Percentiles rank a stretch among this genome's conserved stretches.
Evolutionary conservation across 2,329 filamentous ascomycete species (phyloP).

Genomic region (Beauveria rudraprayagi): DNA sequence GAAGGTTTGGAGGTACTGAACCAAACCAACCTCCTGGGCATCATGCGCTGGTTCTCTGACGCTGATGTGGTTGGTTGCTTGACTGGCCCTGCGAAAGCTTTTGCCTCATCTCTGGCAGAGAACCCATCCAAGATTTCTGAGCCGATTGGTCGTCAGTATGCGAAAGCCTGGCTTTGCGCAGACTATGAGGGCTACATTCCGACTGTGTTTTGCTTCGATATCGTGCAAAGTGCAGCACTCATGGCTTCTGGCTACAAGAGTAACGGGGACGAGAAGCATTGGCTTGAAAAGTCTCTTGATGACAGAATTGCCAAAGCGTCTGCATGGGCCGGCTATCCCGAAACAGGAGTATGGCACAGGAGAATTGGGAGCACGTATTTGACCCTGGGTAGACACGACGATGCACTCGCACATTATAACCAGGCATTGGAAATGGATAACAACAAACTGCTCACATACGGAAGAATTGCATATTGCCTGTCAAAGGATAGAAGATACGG

Average conservation of each 20-base stretch:
- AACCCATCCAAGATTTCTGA: slow-evolving; percentile 26
- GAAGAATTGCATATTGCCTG: slow-evolving; percentile 34
- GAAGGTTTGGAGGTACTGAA: slow-evolving; percentile 35
- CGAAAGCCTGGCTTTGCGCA: slow-evolving; percentile 29
- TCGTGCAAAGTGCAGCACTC: slow-evolving; percentile 33
- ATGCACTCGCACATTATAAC: slow-evolving; percentile 29
- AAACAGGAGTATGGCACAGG: slow-evolving; percentile 30
- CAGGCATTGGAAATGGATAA: slow-evolving; percentile 28
- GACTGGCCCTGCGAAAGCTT: slow-evolving; percentile 18
- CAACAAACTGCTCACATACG: slow-evolving; percentile 30
- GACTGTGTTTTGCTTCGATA: slow-evolving; percentile 34
- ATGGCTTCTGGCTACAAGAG: slow-evolving; percentile 31
- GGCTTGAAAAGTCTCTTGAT: slow-evolving; percentile 27
- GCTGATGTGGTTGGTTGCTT: slow-evolving; percentile 15
- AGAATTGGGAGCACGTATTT: slow-evolving; percentile 34
- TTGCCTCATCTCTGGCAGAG: slow-evolving; percentile 21
- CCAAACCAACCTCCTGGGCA: slow-evolving; percentile 29
- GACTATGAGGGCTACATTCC: slow-evolving; percentile 29
- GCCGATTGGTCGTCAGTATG: slow-evolving; percentile 31
- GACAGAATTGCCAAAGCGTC: slow-evolving; percentile 28
- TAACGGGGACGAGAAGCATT: slow-evolving; percentile 28
- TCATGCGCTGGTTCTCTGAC: slow-evolving; percentile 21
- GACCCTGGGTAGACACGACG: slow-evolving; percentile 25
- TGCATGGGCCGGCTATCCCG: slow-evolving; percentile 27
- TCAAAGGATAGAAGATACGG: slow-evolving; percentile 27